phyloP scores from a whole-genome alignment of 345 rosid genomes.

The Fremontodendron californicum region DNA sequence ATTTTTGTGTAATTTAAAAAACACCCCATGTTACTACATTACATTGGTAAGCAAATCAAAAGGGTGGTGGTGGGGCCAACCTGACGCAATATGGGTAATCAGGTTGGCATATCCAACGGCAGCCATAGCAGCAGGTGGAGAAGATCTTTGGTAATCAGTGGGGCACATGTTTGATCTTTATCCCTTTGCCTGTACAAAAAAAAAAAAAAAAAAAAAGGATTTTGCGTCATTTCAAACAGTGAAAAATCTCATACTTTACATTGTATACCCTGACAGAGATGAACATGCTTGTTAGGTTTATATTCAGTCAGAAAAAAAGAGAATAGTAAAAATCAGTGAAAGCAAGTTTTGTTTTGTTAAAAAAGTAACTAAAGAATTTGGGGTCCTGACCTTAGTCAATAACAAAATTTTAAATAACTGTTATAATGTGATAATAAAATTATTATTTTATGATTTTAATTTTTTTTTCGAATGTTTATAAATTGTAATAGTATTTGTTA shows the following conservation, averaged over 20 bases:
- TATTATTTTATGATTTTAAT: not conserved
- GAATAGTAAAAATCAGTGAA: not conserved
- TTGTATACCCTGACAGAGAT: not conserved
- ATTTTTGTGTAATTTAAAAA: slow-evolving; percentile 7
- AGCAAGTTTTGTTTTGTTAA: not conserved
- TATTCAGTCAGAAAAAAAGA: not conserved
- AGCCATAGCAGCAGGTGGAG: not conserved
- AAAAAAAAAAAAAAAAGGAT: not conserved
- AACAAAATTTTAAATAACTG: too few species aligned
- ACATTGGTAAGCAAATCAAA: slow-evolving; percentile 30
- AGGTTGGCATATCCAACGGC: not conserved
- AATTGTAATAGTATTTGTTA: too few species aligned
- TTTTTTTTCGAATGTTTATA: too few species aligned
- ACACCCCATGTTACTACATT: slow-evolving; percentile 33
- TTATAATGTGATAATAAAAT: not conserved
- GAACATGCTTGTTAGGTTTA: slow-evolving; percentile 16
- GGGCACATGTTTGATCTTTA: not conserved
- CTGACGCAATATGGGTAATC: slow-evolving; percentile 4
- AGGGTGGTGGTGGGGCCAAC: not conserved
- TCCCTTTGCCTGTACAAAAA: not conserved
- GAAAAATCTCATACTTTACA: slow-evolving; percentile 13
- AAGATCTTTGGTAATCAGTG: slow-evolving; percentile 4
- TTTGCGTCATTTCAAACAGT: slow-evolving; percentile 8
- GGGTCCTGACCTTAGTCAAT: not conserved
- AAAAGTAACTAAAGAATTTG: not conserved